Conservation (phyloP, 106 monocot species). For the Phalaenopsis equestris region DNA sequence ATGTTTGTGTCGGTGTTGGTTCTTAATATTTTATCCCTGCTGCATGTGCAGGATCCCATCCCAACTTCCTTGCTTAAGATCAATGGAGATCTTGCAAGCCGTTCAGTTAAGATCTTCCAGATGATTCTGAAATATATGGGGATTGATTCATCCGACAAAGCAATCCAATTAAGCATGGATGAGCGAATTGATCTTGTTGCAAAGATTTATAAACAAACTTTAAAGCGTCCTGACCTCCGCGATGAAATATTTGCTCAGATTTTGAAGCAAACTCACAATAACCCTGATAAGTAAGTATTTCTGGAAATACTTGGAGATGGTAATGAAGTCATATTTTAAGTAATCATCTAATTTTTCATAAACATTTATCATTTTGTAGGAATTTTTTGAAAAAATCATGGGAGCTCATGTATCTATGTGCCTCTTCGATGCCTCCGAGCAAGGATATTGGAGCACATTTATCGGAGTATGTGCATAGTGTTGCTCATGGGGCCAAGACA, state of each 20-base stretch:
- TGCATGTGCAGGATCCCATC: conserved; percentile 70
- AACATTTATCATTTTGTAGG: conserved; percentile 24
- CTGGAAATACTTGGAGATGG: not conserved
- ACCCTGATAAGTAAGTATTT: conserved; percentile 63
- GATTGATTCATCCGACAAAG: conserved; percentile 71
- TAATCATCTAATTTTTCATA: conserved; percentile 5
- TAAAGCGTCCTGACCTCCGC: conserved; percentile 84
- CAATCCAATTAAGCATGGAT: conserved; percentile 44
- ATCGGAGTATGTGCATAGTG: conserved; percentile 84
- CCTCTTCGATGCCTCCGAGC: conserved; percentile 91
- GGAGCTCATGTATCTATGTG: conserved; percentile 95
- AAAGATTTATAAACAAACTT: conserved; percentile 82
- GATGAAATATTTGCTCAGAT: conserved; percentile 92
- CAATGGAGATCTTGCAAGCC: conserved; percentile 67
- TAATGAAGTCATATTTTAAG: not conserved
- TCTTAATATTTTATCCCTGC: not conserved
- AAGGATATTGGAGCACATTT: conserved; percentile 89
- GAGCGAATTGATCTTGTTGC: conserved; percentile 79
- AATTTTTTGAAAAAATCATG: conserved; percentile 66
- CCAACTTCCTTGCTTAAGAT: conserved; percentile 94
- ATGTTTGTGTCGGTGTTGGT: not conserved
- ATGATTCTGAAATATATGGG: conserved; percentile 88
- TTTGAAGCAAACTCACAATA: conserved; percentile 95
- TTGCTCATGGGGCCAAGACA: conserved; percentile 59
- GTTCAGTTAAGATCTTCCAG: conserved; percentile 79